These are phyloP conservation scores for Fusarium sp. DNA, from an alignment of 2,329 filamentous ascomycete species.

Conservation along the genomic window DNA sequence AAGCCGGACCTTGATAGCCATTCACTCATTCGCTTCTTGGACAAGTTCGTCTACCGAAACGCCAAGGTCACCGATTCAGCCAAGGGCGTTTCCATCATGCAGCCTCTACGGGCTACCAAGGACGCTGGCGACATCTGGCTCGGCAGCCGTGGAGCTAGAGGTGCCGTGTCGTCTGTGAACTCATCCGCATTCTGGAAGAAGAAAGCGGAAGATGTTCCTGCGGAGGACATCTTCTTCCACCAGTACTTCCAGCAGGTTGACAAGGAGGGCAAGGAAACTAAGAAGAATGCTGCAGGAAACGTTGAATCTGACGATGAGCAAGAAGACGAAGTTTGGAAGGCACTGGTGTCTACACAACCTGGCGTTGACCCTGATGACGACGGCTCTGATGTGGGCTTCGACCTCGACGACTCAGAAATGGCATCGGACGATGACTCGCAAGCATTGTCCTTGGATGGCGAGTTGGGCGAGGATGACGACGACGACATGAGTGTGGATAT, in stretches of 20 bases:
- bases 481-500: slow-evolving; percentile 51
- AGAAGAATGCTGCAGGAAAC: slow-evolving; percentile 56
- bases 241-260: slow-evolving; percentile 86
- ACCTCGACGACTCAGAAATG: slow-evolving; percentile 59
- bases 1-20: slow-evolving; percentile 93
- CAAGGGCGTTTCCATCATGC: slow-evolving; percentile 93
- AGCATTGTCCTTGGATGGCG: slow-evolving; percentile 51
- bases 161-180: slow-evolving; percentile 67
- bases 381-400: slow-evolving; percentile 60
- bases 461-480: slow-evolving; percentile 57
- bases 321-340: slow-evolving; percentile 91
- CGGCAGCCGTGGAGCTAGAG: slow-evolving; percentile 57
- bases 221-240: slow-evolving; percentile 98
- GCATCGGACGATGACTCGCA: slow-evolving; percentile 57
- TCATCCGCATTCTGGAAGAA: slow-evolving; percentile 90
- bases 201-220: slow-evolving; percentile 85
- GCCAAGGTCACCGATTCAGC: slow-evolving; percentile 74
- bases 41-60: slow-evolving; percentile 98
- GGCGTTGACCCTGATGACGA: slow-evolving; percentile 62
- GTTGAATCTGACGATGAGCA: slow-evolving; percentile 65
- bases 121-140: slow-evolving; percentile 65
- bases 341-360: slow-evolving; percentile 80
- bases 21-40: slow-evolving; percentile 92
- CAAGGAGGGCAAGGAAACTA: slow-evolving; percentile 63
- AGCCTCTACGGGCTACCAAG: slow-evolving; percentile 72